These are phyloP conservation scores for Aspergillus nanangensis DNA, from an alignment of 495 filamentous ascomycete species.

Conservation along the genomic window DNA sequence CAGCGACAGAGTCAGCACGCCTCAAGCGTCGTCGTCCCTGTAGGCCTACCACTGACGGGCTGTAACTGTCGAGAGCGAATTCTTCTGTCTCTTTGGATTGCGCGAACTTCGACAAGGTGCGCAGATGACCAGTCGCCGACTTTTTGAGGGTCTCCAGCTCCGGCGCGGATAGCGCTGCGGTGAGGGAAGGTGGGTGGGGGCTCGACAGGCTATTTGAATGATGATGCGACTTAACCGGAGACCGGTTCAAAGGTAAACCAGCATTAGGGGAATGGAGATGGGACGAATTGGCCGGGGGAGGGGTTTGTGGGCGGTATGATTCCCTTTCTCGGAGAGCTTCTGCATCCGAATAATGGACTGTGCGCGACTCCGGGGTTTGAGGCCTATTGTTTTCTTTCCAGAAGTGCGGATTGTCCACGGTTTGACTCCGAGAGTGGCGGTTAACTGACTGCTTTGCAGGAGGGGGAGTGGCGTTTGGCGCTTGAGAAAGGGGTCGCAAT, in stretches of 20 bases:
- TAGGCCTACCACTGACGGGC: conserved; percentile 81
- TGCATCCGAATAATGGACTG: conserved; percentile 27
- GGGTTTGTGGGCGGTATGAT: conserved; percentile 22
- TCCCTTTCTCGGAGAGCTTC: conserved; percentile 23
- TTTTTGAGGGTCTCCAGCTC: conserved; percentile 75
- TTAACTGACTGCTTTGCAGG: conserved; percentile 21
- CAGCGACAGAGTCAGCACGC: conserved; percentile 57
- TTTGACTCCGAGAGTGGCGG: conserved; percentile 42
- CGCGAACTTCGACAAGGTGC: conserved; percentile 82
- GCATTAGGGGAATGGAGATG: conserved; percentile 23
- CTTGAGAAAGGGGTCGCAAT: conserved; percentile 69
- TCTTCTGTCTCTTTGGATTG: conserved; percentile 70
- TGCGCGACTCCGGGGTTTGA: conserved; percentile 27
- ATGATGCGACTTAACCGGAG: conserved; percentile 37
- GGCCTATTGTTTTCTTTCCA: conserved; percentile 34
- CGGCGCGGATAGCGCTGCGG: conserved; percentile 53
- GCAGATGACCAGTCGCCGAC: conserved; percentile 82
- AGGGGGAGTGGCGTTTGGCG: conserved; percentile 49
- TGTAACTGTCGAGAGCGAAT: conserved; percentile 67
- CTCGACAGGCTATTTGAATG: conserved; percentile 36
- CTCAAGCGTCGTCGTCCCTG: conserved; percentile 81
- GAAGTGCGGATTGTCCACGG: conserved; percentile 33
- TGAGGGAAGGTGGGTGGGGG: conserved; percentile 36
- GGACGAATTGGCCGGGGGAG: conserved; percentile 29
- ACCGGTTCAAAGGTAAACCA: conserved; percentile 28